Base-by-base conservation (phyloP, 1,139 yeast species). In the Pichia sp. region DNA sequence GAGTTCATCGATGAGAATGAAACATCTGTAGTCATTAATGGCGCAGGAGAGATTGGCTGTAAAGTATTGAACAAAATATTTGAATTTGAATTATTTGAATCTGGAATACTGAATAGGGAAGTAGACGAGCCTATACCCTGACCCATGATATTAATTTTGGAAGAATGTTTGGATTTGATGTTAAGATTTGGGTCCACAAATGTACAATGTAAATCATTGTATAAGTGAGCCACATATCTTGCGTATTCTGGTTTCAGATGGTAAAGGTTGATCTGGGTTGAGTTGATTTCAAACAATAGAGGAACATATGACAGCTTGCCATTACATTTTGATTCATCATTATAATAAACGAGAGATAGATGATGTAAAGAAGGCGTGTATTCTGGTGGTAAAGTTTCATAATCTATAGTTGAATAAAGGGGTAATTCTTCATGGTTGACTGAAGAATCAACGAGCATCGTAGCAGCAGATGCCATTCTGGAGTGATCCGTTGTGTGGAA, bases 201-300 rank as follows among this genome's bases (percentile, higher is more conserved):
- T 7, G 51, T 51, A 4, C 62, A 54, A 15, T 48, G 36, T 19
- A 61, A 40, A 27, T 55, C 53, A 37, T 52, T 45, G 40, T 60
- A 61, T 20, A 54, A 53, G 40, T 53, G 50, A 2, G 52, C 43
- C 1, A 58, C 57, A 17, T 31, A 50, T 31, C 44, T 53, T 11
- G 42, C 43, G 32, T 52, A 53, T 17, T 41, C 37, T 3, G 44
- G 42, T 17, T 42, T 43, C 2, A 61, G 6, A 3, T 41, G 34
- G 33, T 61, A 59, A 14, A 63, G 34, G 44, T 59, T 60, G 21
- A 63, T 45, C 38, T 57, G 61, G 1, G 67, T 63, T 11, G 67
- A 62, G 45, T 64, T 62, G 21, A 64, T 53, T 42, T 62, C 66
- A 11, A 61, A 28, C 0, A 64, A 38, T 4, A 57, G 50, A 1